phyloP scores from a whole-genome alignment of 768 basidiomycete species.

The Tephrocybe sp. region DNA sequence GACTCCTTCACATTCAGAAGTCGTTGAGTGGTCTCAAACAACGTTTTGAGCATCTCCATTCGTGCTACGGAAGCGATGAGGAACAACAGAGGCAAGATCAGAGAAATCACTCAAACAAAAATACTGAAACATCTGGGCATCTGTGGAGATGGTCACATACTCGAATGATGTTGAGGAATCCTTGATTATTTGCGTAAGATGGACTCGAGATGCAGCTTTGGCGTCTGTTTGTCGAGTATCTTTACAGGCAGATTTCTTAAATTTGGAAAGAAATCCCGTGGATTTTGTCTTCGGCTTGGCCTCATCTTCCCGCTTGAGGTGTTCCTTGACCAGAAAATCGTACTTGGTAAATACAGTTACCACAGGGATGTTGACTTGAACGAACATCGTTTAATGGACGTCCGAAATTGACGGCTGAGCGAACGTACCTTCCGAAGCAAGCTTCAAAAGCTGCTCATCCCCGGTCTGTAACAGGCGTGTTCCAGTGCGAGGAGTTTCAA shows the following conservation, averaged over 20 bases:
- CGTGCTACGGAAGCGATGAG: neutral
- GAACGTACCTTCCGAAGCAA: conserved; percentile 14
- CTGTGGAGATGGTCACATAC: neutral
- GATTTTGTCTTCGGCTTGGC: neutral
- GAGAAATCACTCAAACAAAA: neutral
- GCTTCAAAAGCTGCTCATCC: neutral
- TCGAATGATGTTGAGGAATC: neutral
- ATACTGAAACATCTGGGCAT: neutral
- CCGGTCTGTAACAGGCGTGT: neutral
- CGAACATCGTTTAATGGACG: too few relatives aligned
- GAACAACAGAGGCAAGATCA: neutral
- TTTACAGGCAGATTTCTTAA: neutral
- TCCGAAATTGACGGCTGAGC: too few relatives aligned
- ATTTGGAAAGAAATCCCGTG: neutral
- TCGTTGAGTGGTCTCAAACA: conserved; percentile 2
- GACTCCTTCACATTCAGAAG: neutral
- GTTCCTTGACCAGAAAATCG: conserved; percentile 20
- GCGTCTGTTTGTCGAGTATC: neutral
- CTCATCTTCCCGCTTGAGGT: neutral
- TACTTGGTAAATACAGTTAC: conserved; percentile 31
- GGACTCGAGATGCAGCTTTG: neutral
- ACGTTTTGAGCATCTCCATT: neutral
- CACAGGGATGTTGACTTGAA: conserved; percentile 24
- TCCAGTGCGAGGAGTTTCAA: conserved; percentile 1
- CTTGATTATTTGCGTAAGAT: neutral